phyloP scores from a whole-genome alignment of 1,139 yeast genomes.

The Lodderomyces parapsilosis region DNA sequence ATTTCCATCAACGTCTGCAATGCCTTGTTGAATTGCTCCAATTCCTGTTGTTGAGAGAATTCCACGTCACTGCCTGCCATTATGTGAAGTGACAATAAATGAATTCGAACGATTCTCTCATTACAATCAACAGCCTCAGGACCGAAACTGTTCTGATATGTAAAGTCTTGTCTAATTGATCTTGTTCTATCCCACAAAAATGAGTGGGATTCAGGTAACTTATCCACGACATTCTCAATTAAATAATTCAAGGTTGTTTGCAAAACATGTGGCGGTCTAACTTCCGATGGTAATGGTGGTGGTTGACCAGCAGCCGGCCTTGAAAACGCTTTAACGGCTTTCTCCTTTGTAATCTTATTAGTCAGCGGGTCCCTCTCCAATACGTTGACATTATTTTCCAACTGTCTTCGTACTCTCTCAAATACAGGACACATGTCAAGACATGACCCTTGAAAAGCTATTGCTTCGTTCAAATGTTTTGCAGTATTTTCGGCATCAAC shows the following conservation, averaged over 20 bases:
- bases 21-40: conserved; percentile 92
- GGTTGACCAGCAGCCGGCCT: conserved; percentile 99
- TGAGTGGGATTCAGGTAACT: conserved; percentile 82
- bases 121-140: conserved; percentile 93
- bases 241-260: conserved; percentile 66
- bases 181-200: conserved; percentile 99
- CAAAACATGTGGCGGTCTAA: conserved; percentile 83
- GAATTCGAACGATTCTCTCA: conserved; percentile 88
- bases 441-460: conserved; percentile 84
- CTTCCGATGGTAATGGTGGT: conserved; percentile 96
- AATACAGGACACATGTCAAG: conserved; percentile 92
- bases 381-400: conserved; percentile 82
- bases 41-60: conserved; percentile 90
- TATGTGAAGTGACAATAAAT: conserved; percentile 74
- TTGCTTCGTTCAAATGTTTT: conserved; percentile 83
- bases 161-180: conserved; percentile 94
- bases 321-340: conserved; percentile 90
- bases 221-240: conserved; percentile 58
- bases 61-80: conserved; percentile 82
- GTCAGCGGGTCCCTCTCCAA: conserved; percentile 69
- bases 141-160: conserved; percentile 91
- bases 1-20: conserved; percentile 86
- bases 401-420: conserved; percentile 85
- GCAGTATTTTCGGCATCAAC: conserved; percentile 88
- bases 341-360: conserved; percentile 58